A percentile compares a stretch with the other conserved stretches of the same genome.
Evolutionary conservation across 805 yeast genomes (phyloP).

Genomic region (Limtongozyma cylindracea): DNA sequence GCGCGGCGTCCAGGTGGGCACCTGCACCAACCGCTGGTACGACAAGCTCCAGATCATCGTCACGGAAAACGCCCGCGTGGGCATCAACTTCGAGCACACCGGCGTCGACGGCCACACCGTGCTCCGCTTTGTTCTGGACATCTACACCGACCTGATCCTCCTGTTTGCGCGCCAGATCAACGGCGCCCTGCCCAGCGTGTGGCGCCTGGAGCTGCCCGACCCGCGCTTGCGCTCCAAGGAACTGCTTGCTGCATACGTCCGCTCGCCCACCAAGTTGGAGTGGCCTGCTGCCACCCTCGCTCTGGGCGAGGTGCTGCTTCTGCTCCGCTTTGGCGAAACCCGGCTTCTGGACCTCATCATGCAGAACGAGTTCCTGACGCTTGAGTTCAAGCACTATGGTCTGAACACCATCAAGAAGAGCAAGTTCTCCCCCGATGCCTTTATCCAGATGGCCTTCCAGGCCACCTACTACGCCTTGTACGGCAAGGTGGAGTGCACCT

Average conservation of each 20-base stretch:
- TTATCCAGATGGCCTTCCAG: conserved; percentile 82
- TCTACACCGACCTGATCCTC: conserved; percentile 74
- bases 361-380: conserved; percentile 66
- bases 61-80: conserved; percentile 77
- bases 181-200: conserved; percentile 44
- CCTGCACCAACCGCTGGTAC: conserved; percentile 89
- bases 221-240: not conserved
- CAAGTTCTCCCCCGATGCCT: conserved; percentile 87
- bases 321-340: conserved; percentile 79
- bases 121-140: conserved; percentile 64
- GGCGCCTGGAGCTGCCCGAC: conserved; percentile 10
- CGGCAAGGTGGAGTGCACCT: conserved; percentile 82
- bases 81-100: conserved; percentile 81
- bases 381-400: conserved; percentile 55
- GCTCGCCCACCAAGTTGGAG: conserved; percentile 68
- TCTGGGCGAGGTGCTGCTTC: conserved; percentile 48
- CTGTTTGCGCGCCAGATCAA: conserved; percentile 72
- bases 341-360: conserved; percentile 67
- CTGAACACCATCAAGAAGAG: conserved; percentile 55
- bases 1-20: conserved; percentile 77
- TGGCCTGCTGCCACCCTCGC: no score
- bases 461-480: conserved; percentile 79
- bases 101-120: conserved; percentile 95
- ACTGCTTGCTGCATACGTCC: no score
- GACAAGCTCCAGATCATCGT: conserved; percentile 76